Evolutionary conservation across 495 filamentous ascomycete genomes (phyloP), one percentile per base, ranked within the genome.

Genomic region (Penicillium macrosclerotiorum): DNA sequence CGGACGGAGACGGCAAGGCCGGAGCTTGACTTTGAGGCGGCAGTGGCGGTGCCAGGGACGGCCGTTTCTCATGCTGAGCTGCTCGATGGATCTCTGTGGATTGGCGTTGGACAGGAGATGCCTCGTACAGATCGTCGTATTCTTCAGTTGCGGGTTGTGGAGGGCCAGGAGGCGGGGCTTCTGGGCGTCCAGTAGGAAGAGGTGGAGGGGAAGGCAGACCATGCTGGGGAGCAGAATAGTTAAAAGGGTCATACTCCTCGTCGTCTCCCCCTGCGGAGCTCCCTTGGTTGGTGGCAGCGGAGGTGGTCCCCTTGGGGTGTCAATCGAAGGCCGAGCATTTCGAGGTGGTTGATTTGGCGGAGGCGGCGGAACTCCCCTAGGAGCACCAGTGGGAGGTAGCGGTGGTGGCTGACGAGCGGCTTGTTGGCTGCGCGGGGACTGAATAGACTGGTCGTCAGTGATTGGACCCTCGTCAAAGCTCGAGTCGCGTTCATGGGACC

Each of bases 231-330:
- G 72, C 61, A 14, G 74, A 69, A 49, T 90, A 87, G 45, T 79
- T 85, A 52, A 82, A 88, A 11, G 85, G 83, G 52, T 90, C 86
- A 52, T 89, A 88, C 25, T 88, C 83, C 19, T 86, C 83, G 41
- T 86, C 79, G 11, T 80, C 79, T 43, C 74, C 67, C 59, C 64
- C 5, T 23, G 30, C 5, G 71, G 67, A 26, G 74, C 64, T 45
- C 73, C 70, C 33, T 59, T 58, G 30, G 38, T 19, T 13, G 72
- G 69, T 5, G 72, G 65, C 5, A 68, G 74, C 16, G 82, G 86
- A 20, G 84, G 80, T 1, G 85, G 82, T 30, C 75, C 82, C 51
- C 85, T 75, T n/a, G 88, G 86, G 51, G 83, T 75, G 42, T 90
- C 86, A 11, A 79, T 60, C 7, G 87, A 90, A 45, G 71, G 65